These are phyloP conservation scores for Trichoderma sp. DNA, from an alignment of 2,329 filamentous ascomycete genomes.

Conservation along the genomic window DNA sequence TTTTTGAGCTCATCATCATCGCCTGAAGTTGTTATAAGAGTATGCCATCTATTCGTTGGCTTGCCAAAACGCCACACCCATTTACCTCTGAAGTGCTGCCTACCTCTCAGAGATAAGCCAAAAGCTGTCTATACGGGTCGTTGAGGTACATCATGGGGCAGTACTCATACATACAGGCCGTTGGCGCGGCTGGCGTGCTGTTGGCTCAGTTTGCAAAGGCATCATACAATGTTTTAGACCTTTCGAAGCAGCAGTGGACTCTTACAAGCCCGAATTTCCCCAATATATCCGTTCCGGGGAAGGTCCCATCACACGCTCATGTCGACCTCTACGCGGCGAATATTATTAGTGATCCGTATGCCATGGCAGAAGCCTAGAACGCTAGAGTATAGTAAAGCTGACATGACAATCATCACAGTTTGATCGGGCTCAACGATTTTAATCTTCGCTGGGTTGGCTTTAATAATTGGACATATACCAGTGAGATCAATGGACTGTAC, in stretches of 20 bases:
- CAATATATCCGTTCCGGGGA: slow-evolving; percentile 12
- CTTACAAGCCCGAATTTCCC: slow-evolving; percentile 8
- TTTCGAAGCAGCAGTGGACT: slow-evolving; percentile 4
- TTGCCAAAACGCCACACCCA: background rate
- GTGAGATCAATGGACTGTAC: slow-evolving; percentile 13
- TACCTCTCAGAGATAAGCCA: background rate
- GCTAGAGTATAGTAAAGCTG: background rate
- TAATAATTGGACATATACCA: slow-evolving; percentile 16
- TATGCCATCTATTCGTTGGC: background rate
- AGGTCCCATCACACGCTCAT: slow-evolving; percentile 14
- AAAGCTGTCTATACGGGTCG: background rate
- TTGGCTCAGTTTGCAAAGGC: background rate
- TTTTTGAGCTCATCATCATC: background rate
- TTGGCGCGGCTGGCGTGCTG: background rate
- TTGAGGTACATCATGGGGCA: background rate
- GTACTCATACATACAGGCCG: background rate
- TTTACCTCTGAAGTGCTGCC: too few relatives aligned
- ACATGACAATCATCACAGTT: background rate
- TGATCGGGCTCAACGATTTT: slow-evolving; percentile 15
- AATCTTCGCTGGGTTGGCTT: slow-evolving; percentile 15
- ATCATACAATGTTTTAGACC: slow-evolving; percentile 1
- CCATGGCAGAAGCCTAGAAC: background rate
- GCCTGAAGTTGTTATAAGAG: background rate
- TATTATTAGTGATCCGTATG: slow-evolving; percentile 12
- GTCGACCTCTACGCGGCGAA: slow-evolving; percentile 17